These are phyloP conservation scores for Boletus subparvulus DNA, from an alignment of 768 basidiomycete genomes.

Conservation along the genomic window DNA sequence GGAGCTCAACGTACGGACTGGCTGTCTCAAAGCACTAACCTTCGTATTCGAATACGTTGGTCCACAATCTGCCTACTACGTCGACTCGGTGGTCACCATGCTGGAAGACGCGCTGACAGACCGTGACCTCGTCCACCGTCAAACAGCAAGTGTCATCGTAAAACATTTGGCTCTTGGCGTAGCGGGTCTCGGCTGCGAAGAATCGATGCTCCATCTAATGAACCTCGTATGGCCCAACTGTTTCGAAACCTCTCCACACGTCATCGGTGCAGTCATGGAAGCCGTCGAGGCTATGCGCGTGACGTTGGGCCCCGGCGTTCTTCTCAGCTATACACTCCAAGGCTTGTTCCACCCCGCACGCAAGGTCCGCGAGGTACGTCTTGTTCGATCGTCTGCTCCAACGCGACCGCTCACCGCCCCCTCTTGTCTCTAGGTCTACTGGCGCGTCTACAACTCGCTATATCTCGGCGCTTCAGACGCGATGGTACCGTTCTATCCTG, in stretches of 20 bases:
- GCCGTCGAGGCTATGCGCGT: slow-evolving; percentile 98
- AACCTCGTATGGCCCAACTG: slow-evolving; percentile 99
- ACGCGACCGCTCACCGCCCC: not conserved
- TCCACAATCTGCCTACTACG: slow-evolving; percentile 93
- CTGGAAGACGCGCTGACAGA: slow-evolving; percentile 98
- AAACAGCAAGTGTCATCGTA: slow-evolving; percentile 97
- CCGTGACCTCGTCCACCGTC: slow-evolving; percentile 96
- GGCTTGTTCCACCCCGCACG: slow-evolving; percentile 97
- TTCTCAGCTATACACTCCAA: slow-evolving; percentile 90
- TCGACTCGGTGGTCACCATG: slow-evolving; percentile 96
- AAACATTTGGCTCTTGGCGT: slow-evolving; percentile 97
- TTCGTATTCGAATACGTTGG: slow-evolving; percentile 99
- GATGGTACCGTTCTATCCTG: slow-evolving; percentile 93
- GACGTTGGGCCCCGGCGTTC: slow-evolving; percentile 88
- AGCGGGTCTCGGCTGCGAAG: slow-evolving; percentile 95
- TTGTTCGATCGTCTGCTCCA: not conserved
- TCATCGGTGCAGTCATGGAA: slow-evolving; percentile 97
- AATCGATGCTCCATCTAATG: slow-evolving; percentile 96
- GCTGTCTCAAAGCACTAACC: slow-evolving; percentile 96
- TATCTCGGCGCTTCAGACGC: slow-evolving; percentile 91
- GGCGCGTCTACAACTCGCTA: slow-evolving; percentile 93
- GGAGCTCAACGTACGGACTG: slow-evolving; percentile 97
- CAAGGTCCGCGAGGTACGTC: slow-evolving; percentile 90
- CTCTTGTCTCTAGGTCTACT: slow-evolving; percentile 58
- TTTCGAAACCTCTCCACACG: slow-evolving; percentile 97